Evolutionary conservation across 345 rosid genomes (phyloP), one percentile per base, ranked within the genome.

Genomic region (Raphanus raphanistrum): DNA sequence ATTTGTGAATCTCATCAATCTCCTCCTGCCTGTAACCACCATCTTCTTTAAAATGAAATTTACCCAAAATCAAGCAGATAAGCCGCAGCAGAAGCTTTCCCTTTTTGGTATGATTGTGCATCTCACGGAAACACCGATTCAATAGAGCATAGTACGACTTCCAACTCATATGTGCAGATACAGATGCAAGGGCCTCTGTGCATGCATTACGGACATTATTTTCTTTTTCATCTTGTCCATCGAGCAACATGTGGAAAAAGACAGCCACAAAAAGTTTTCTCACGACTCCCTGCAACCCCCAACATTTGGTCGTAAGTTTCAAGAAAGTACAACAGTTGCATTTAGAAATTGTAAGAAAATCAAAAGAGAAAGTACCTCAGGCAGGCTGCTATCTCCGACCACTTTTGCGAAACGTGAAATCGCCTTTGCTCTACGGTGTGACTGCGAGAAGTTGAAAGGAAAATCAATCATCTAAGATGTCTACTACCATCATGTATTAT

Each of bases 181-280:
- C 65, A 45, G 92, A 87, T 61, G 99, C 89, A 77, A 95, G 86
- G 58, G 97, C 96, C 76, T 88, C 93, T 32, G 82, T 13, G 78
- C 94, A 95, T 52, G 97, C 94, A 79, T 71, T 74, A 81, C 76
- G 91, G 50, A 90, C 80, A 69, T 91, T 85, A 62, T 92, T 89
- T 15, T 76, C 88, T 74, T 86, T 90, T 63, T 88, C 90, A 67
- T 84, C 92, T 87, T 92, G 90, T 70, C 78, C 87, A 70, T 90
- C 99, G 35, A 90, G 85, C 83, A 92, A 70, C 87, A 95, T 85
- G 73, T 87, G 86, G 88, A 90, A 90, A 82, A 92, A 90, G 74
- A 95, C 83, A 0, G 96, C 93, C 43, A 91, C 85, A 66, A 92
- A 91, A 59, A 92, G 83, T 77, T 89, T 91, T 79, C 84, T 88